phyloP scores from a whole-genome alignment of 495 filamentous ascomycete genomes.

The Neurospora pannonica region DNA sequence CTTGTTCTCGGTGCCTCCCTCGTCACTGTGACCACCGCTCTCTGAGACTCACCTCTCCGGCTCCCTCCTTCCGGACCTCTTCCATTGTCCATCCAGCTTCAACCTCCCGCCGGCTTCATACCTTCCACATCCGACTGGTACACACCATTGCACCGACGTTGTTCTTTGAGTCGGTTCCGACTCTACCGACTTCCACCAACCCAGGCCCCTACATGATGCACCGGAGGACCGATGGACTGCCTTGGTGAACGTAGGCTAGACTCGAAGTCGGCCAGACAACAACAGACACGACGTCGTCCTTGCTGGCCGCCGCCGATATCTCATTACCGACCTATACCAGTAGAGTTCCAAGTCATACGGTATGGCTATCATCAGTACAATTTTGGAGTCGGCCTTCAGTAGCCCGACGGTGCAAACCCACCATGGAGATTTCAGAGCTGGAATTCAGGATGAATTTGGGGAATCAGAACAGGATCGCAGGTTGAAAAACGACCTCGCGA shows the following conservation, averaged over 20 bases:
- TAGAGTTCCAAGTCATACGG: neutral
- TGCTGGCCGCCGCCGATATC: neutral
- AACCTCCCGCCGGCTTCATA: neutral
- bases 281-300: neutral
- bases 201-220: constrained; percentile 5
- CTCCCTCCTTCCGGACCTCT: neutral
- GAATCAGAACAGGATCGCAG: neutral
- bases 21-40: neutral
- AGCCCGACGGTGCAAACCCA: neutral
- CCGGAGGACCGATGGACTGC: constrained; percentile 5
- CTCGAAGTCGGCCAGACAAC: constrained; percentile 8
- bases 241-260: constrained; percentile 10
- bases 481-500: constrained; percentile 6
- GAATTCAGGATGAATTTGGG: neutral
- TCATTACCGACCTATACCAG: neutral
- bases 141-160: neutral
- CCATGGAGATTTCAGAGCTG: neutral
- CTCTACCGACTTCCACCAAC: neutral
- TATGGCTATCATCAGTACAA: neutral
- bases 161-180: neutral
- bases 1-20: neutral
- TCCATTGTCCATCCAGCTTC: neutral
- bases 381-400: neutral
- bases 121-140: neutral
- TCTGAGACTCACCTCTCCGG: neutral